These are phyloP conservation scores for Boletus bicolor DNA, from an alignment of 768 basidiomycete species.

Conservation along the genomic window DNA sequence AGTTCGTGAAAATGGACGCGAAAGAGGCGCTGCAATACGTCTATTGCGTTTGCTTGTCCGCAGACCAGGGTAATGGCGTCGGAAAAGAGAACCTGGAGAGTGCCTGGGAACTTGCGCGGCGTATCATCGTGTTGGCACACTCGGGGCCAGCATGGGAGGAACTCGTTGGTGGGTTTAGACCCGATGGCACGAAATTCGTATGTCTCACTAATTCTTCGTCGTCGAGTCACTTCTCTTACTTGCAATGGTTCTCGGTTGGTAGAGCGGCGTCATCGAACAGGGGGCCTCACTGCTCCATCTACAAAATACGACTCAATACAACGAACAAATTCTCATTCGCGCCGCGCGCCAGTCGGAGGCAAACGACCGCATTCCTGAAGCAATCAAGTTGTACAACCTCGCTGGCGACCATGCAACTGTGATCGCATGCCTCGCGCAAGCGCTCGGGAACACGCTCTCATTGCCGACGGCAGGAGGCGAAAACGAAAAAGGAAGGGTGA, in stretches of 20 bases:
- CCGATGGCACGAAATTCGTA: slow-evolving; percentile 88
- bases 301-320: slow-evolving; percentile 61
- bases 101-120: slow-evolving; percentile 76
- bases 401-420: slow-evolving; percentile 90
- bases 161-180: slow-evolving; percentile 87
- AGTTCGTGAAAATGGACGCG: slow-evolving; percentile 90
- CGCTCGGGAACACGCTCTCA: slow-evolving; percentile 79
- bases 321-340: slow-evolving; percentile 76
- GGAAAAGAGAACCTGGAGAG: slow-evolving; percentile 84
- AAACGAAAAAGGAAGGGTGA: slow-evolving; percentile 56
- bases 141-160: slow-evolving; percentile 85
- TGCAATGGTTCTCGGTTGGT: not conserved
- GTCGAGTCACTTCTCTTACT: not conserved
- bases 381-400: slow-evolving; percentile 93
- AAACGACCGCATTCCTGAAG: slow-evolving; percentile 83
- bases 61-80: slow-evolving; percentile 65
- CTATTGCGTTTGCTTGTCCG: slow-evolving; percentile 75
- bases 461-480: slow-evolving; percentile 51
- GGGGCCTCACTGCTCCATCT: slow-evolving; percentile 75
- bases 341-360: slow-evolving; percentile 81
- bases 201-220: slow-evolving; percentile 30
- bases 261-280: slow-evolving; percentile 89
- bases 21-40: slow-evolving; percentile 94
- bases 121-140: slow-evolving; percentile 77
- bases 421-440: slow-evolving; percentile 80